Percentiles rank a stretch among this genome's conserved stretches.
Evolutionary conservation across 768 basidiomycete species (phyloP).

Genomic region (Megacollybia marginata): DNA sequence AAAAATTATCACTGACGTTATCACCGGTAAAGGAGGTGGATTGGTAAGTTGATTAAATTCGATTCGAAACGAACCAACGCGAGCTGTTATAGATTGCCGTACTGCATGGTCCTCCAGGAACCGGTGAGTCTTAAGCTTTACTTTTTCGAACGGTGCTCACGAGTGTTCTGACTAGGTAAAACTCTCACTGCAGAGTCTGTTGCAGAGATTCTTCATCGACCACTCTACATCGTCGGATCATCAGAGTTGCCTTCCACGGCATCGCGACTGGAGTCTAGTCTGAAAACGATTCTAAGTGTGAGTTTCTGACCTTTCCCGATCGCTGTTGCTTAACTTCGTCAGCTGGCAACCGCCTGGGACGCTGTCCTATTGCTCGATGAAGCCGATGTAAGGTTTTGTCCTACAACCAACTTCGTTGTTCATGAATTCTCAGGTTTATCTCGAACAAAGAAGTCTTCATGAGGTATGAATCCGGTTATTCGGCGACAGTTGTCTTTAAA

Average conservation of each 20-base stretch:
- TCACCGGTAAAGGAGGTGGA: slow-evolving; percentile 28
- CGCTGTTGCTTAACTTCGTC: not conserved
- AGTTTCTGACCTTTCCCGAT: not conserved
- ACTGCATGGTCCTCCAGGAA: slow-evolving; percentile 18
- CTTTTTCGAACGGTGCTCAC: not conserved
- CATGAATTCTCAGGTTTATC: slow-evolving; percentile 7
- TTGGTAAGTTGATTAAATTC: slow-evolving; percentile 19
- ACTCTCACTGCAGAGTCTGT: slow-evolving; percentile 22
- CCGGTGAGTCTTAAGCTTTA: slow-evolving; percentile 7
- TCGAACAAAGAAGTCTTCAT: slow-evolving; percentile 15
- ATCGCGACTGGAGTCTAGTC: slow-evolving; percentile 11
- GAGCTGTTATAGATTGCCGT: slow-evolving; percentile 12
- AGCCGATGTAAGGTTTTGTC: slow-evolving; percentile 14
- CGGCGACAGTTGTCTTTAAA: not conserved
- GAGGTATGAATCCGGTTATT: slow-evolving; percentile 5
- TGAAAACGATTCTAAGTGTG: slow-evolving; percentile 13
- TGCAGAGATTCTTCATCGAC: slow-evolving; percentile 16
- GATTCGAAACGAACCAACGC: slow-evolving; percentile 9
- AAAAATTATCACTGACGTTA: slow-evolving; percentile 21
- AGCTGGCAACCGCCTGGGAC: slow-evolving; percentile 15
- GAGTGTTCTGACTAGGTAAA: slow-evolving; percentile 7
- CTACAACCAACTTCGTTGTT: not conserved
- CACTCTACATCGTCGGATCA: slow-evolving; percentile 15
- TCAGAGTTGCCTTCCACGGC: slow-evolving; percentile 17
- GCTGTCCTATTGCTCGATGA: slow-evolving; percentile 16